A percentile compares a stretch with the other conserved stretches of the same genome.
These are phyloP conservation scores for Darksidea phi DNA, from an alignment of 495 filamentous ascomycete genomes.

Conservation along the genomic window DNA sequence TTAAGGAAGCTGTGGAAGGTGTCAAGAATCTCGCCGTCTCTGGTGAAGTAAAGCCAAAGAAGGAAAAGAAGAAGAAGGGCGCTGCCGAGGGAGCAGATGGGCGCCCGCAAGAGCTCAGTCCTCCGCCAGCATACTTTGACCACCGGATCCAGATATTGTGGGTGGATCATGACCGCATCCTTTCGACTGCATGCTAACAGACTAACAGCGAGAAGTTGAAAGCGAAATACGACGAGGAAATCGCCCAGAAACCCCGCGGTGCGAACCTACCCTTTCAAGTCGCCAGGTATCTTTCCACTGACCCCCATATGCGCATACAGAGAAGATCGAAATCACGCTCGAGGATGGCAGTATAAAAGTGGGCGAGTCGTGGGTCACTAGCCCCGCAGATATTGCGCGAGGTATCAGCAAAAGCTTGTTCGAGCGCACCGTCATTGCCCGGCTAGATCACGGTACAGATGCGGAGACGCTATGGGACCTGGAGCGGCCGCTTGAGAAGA, in stretches of 20 bases:
- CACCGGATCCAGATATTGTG: constrained; percentile 77
- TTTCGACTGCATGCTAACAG: constrained; percentile 1
- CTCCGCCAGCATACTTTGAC: constrained; percentile 75
- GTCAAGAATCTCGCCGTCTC: constrained; percentile 53
- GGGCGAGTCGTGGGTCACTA: constrained; percentile 71
- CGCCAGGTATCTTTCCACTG: not conserved
- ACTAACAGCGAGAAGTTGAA: constrained; percentile 65
- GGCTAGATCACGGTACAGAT: constrained; percentile 64
- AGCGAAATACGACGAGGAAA: constrained; percentile 72
- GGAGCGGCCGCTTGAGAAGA: constrained; percentile 79
- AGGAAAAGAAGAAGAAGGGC: constrained; percentile 54
- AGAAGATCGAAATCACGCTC: constrained; percentile 66
- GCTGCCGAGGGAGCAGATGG: constrained; percentile 46
- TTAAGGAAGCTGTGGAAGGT: constrained; percentile 39
- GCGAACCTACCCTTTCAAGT: not conserved
- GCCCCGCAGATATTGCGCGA: constrained; percentile 64
- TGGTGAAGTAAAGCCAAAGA: constrained; percentile 40
- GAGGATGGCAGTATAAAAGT: constrained; percentile 59
- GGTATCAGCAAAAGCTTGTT: constrained; percentile 67
- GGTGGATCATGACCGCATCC: not conserved
- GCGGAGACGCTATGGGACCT: constrained; percentile 73
- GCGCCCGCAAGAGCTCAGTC: constrained; percentile 58
- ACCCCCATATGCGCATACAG: constrained; percentile 5
- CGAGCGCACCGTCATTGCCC: constrained; percentile 77
- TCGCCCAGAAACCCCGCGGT: constrained; percentile 59